phyloP scores from a whole-genome alignment of 164 flowering plant genomes.

The Aristolochia contorta region DNA sequence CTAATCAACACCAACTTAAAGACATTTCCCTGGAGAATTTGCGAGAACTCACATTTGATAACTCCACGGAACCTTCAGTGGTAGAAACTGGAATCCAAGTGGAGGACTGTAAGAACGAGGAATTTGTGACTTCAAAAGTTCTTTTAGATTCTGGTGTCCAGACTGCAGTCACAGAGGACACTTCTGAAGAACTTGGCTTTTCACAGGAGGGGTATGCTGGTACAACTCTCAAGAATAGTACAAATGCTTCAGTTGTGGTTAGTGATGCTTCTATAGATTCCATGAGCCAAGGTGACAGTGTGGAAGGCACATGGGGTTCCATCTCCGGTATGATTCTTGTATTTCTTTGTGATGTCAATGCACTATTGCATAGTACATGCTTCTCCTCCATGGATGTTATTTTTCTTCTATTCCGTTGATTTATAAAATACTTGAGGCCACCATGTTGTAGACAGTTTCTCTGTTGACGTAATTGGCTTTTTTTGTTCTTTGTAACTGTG shows the following conservation, averaged over 20 bases:
- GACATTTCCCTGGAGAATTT: slow-evolving; percentile 8
- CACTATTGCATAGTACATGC: neutral
- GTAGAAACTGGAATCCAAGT: slow-evolving; percentile 4
- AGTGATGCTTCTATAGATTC: slow-evolving; percentile 33
- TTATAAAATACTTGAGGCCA: too few relatives aligned
- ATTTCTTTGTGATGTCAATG: neutral
- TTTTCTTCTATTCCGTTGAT: neutral
- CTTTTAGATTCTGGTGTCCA: slow-evolving; percentile 16
- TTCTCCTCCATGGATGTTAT: neutral
- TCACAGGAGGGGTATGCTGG: slow-evolving; percentile 19
- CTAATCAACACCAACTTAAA: neutral
- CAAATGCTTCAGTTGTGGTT: slow-evolving; percentile 15
- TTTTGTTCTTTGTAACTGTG: too few relatives aligned
- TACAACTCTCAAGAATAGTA: slow-evolving; percentile 14
- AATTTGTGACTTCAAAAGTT: slow-evolving; percentile 9
- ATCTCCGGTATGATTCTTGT: slow-evolving; percentile 47
- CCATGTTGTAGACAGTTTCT: too few relatives aligned
- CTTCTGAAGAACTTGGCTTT: slow-evolving; percentile 9
- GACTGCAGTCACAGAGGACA: slow-evolving; percentile 11
- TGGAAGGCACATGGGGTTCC: slow-evolving; percentile 71
- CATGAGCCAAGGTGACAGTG: slow-evolving; percentile 51
- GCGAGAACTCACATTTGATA: slow-evolving; percentile 9
- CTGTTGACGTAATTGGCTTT: too few relatives aligned
- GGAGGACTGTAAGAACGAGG: slow-evolving; percentile 8
- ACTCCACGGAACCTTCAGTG: neutral